These are phyloP conservation scores for Marasmius fiardii DNA, from an alignment of 1,284 basidiomycete species.

Conservation along the genomic window DNA sequence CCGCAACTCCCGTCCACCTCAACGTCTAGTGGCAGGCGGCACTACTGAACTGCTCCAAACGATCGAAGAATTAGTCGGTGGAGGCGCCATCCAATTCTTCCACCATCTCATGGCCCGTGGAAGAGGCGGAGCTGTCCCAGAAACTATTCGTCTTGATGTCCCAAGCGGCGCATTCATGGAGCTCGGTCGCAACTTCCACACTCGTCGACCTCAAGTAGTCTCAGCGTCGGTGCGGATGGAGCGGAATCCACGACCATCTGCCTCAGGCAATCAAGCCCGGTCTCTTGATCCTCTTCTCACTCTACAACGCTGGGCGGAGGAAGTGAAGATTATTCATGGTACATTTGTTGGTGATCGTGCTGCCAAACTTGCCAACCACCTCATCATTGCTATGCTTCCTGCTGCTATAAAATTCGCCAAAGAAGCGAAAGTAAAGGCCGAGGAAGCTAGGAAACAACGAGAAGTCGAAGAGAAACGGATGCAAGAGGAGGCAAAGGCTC, in stretches of 20 bases:
- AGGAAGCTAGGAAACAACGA: slow-evolving; percentile 42
- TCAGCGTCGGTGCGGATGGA: slow-evolving; percentile 62
- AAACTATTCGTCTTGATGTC: slow-evolving; percentile 73
- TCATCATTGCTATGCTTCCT: slow-evolving; percentile 80
- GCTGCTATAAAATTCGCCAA: slow-evolving; percentile 66
- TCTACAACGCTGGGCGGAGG: slow-evolving; percentile 88
- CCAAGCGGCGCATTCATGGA: slow-evolving; percentile 59
- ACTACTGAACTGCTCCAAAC: slow-evolving; percentile 69
- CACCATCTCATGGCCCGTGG: slow-evolving; percentile 72
- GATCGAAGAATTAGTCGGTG: slow-evolving; percentile 81
- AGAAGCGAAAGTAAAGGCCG: slow-evolving; percentile 49
- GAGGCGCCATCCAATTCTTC: slow-evolving; percentile 79
- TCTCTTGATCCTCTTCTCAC: slow-evolving; percentile 80
- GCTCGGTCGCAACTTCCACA: slow-evolving; percentile 48
- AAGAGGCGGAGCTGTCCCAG: slow-evolving; percentile 46
- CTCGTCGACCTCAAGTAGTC: slow-evolving; percentile 41
- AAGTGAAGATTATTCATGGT: slow-evolving; percentile 79
- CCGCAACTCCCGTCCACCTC: slow-evolving; percentile 53
- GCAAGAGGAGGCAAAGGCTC: slow-evolving; percentile 25
- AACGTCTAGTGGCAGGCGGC: slow-evolving; percentile 47
- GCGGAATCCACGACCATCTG: slow-evolving; percentile 46
- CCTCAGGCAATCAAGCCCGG: slow-evolving; percentile 46
- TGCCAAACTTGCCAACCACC: slow-evolving; percentile 69
- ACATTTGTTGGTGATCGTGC: slow-evolving; percentile 67
- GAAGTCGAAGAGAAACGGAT: slow-evolving; percentile 30